These are phyloP conservation scores for Bisporella sp. DNA, from an alignment of 2,329 filamentous ascomycete genomes.

Conservation along the genomic window DNA sequence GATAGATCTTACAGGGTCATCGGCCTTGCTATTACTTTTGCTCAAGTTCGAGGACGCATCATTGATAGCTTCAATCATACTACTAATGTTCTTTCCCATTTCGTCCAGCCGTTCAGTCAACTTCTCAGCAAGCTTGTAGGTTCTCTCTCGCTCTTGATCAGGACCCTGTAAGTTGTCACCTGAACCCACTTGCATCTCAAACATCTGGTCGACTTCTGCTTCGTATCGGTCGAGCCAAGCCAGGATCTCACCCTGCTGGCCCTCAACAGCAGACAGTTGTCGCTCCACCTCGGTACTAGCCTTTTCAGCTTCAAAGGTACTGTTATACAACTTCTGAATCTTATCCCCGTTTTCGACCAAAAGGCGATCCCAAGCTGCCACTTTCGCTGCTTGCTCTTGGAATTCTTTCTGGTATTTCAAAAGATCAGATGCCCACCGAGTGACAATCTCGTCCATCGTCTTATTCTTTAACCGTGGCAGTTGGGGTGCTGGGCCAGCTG, in stretches of 20 bases:
- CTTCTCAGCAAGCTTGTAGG: constrained; percentile 93
- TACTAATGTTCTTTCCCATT: constrained; percentile 84
- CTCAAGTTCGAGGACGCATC: constrained; percentile 80
- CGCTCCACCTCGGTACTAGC: constrained; percentile 91
- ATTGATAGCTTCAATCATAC: constrained; percentile 99
- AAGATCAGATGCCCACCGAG: constrained; percentile 89
- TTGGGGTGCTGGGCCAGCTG: constrained; percentile 72
- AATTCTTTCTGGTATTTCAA: constrained; percentile 97
- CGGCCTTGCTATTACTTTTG: constrained; percentile 74
- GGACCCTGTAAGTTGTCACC: constrained; percentile 75
- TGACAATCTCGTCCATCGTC: constrained; percentile 98
- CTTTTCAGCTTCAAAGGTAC: constrained; percentile 88
- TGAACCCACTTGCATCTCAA: constrained; percentile 67
- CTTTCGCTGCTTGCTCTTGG: constrained; percentile 79
- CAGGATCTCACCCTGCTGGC: constrained; percentile 85
- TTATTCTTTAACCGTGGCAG: constrained; percentile 94
- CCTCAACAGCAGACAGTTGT: constrained; percentile 82
- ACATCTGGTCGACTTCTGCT: constrained; percentile 82
- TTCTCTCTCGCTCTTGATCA: constrained; percentile 91
- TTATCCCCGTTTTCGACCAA: constrained; percentile 92
- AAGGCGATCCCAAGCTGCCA: constrained; percentile 82
- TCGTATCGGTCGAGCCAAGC: constrained; percentile 89
- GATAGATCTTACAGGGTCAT: constrained; percentile 65
- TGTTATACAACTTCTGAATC: constrained; percentile 86
- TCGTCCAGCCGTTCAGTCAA: constrained; percentile 85